phyloP scores from a whole-genome alignment of 768 basidiomycete species.

The Dendrothele bispora region DNA sequence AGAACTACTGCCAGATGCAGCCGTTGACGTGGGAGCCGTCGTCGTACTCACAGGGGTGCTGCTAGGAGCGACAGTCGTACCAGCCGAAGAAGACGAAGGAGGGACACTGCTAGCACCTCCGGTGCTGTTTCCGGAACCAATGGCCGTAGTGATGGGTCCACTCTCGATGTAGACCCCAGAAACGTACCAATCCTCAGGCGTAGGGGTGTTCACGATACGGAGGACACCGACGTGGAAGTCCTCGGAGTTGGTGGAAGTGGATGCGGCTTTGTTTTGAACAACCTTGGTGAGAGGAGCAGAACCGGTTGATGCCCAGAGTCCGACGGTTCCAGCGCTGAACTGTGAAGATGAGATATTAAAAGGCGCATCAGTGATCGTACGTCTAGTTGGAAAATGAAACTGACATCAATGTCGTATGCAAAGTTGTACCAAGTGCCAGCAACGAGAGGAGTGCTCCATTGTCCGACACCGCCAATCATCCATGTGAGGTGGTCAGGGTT shows the following conservation, averaged over 20 bases:
- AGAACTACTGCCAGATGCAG: conserved; percentile 33
- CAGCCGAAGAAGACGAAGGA: conserved; percentile 7
- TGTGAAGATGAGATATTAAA: conserved; percentile 21
- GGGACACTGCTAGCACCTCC: conserved; percentile 16
- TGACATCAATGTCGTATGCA: conserved; percentile 61
- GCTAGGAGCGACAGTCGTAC: conserved; percentile 15
- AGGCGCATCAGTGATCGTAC: neutral
- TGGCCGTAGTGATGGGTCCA: conserved; percentile 52
- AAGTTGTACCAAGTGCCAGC: conserved; percentile 65
- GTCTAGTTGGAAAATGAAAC: conserved; percentile 16
- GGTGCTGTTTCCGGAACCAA: conserved; percentile 36
- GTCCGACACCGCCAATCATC: conserved; percentile 43
- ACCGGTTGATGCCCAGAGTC: conserved; percentile 58
- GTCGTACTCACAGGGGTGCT: conserved; percentile 23
- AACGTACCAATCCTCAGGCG: conserved; percentile 58
- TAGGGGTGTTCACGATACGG: conserved; percentile 46
- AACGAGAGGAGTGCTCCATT: conserved; percentile 52
- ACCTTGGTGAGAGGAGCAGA: conserved; percentile 48
- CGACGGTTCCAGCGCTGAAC: conserved; percentile 54
- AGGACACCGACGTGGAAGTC: conserved; percentile 66
- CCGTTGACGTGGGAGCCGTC: conserved; percentile 23
- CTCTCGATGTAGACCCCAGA: conserved; percentile 61
- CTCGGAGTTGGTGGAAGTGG: conserved; percentile 56
- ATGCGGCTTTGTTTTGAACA: conserved; percentile 43
- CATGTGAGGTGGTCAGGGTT: conserved; percentile 51